phyloP scores from a whole-genome alignment of 2,329 filamentous ascomycete species.

The Scedosporium dehoogii region DNA sequence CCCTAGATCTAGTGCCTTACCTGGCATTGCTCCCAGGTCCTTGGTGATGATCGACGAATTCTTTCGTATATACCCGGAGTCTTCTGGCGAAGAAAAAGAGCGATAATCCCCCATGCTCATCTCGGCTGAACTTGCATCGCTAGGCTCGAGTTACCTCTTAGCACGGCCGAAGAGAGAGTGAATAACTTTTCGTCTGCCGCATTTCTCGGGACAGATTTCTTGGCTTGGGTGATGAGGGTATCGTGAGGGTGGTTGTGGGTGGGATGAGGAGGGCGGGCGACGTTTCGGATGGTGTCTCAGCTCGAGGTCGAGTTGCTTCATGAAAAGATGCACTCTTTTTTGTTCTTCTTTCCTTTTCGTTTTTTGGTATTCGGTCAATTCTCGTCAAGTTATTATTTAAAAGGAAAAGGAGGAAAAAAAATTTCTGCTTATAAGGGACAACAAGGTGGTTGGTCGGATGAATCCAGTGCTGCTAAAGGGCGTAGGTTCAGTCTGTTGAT shows the following conservation, averaged over 20 bases:
- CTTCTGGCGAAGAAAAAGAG: background rate
- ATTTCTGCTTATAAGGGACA: too few species aligned
- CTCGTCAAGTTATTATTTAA: too few species aligned
- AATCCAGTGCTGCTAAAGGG: too few species aligned
- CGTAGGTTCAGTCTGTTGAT: too few species aligned
- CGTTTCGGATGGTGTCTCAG: background rate
- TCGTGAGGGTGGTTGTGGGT: background rate
- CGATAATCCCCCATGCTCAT: background rate
- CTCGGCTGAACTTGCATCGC: background rate
- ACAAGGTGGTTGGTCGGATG: too few species aligned
- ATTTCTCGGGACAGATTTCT: background rate
- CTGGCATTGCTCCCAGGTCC: background rate
- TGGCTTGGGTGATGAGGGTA: background rate
- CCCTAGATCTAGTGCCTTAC: too few species aligned
- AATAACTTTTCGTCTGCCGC: background rate
- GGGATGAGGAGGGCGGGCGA: background rate
- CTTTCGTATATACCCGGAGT: background rate
- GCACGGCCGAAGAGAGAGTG: too few species aligned
- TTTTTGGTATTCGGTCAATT: background rate
- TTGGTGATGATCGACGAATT: background rate
- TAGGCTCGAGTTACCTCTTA: too few species aligned
- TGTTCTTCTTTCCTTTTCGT: background rate
- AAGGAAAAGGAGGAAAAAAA: too few species aligned
- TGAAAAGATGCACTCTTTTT: background rate
- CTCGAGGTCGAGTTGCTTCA: background rate